Evolutionary conservation across 805 yeast genomes (phyloP).

Genomic region (Ogataea saltuana): DNA sequence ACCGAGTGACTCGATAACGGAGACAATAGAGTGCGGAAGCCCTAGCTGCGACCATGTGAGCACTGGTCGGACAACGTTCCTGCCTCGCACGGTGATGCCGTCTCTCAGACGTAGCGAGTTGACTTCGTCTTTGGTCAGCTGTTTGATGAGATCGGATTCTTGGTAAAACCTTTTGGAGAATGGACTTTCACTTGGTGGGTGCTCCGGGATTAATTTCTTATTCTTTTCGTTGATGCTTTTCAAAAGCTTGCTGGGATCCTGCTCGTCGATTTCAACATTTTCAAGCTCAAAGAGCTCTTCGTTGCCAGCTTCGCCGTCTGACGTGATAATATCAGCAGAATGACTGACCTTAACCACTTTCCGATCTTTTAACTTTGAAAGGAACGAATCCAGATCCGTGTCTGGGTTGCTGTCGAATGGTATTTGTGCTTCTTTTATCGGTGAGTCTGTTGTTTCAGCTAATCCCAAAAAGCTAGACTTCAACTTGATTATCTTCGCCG

Average conservation of each 20-base stretch:
- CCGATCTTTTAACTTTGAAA: conserved; percentile 9
- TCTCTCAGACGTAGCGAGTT: conserved; percentile 55
- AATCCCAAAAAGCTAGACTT: conserved; percentile 1
- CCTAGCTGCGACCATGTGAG: conserved; percentile 82
- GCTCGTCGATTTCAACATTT: conserved; percentile 25
- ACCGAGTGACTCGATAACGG: conserved; percentile 50
- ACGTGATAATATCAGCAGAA: conserved; percentile 1
- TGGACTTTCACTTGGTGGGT: conserved; percentile 49
- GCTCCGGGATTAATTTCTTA: conserved; percentile 50
- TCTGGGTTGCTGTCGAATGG: neutral
- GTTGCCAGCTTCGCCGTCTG: conserved; percentile 32
- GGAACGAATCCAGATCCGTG: conserved; percentile 26
- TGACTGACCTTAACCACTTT: neutral
- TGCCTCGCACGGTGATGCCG: conserved; percentile 68
- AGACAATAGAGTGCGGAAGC: conserved; percentile 57
- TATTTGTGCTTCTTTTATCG: neutral
- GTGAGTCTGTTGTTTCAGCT: neutral
- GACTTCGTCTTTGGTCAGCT: conserved; percentile 55
- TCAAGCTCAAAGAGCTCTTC: conserved; percentile 38
- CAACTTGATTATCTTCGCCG: conserved; percentile 3
- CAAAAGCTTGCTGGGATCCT: conserved; percentile 35
- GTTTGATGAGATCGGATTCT: conserved; percentile 54
- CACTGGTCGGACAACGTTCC: conserved; percentile 61
- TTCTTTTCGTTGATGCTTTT: conserved; percentile 45
- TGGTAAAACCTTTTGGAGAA: conserved; percentile 64